Conservation (phyloP, 1,284 basidiomycete genomes). For the Microbotryomycetes sp. region DNA sequence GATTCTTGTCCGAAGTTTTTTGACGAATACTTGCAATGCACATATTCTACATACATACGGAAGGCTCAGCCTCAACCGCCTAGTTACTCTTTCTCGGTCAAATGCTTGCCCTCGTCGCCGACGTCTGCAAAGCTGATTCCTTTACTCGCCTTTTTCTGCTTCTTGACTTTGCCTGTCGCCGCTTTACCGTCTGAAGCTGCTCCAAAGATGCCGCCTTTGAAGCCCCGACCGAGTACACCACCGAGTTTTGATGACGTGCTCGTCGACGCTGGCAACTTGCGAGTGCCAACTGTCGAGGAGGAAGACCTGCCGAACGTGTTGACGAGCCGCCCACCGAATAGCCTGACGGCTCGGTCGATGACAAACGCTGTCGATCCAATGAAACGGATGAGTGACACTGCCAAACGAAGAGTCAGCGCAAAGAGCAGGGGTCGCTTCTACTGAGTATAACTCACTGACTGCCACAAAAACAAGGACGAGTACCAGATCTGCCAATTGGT, state of each 20-base stretch:
- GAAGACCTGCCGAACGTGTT: not conserved
- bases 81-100: not conserved
- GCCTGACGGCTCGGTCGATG: slow-evolving; percentile 51
- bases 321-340: not conserved
- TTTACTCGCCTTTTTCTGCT: not conserved
- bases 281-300: not conserved
- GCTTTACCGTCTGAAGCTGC: not conserved
- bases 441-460: slow-evolving; percentile 39
- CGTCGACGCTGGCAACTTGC: not conserved
- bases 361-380: slow-evolving; percentile 58
- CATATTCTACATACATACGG: too few relatives aligned
- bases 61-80: not conserved
- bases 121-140: not conserved
- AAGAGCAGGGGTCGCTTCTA: slow-evolving; percentile 12
- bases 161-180: not conserved
- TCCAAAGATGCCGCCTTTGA: not conserved
- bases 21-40: too few relatives aligned
- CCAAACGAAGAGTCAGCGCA: not conserved
- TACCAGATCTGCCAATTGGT: slow-evolving; percentile 48
- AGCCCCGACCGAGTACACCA: not conserved
- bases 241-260: not conserved
- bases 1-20: too few relatives aligned
- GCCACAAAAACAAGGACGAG: slow-evolving; percentile 73
- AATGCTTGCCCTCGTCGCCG: not conserved
- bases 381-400: slow-evolving; percentile 50